Base-by-base conservation (phyloP, 2,329 filamentous ascomycete genomes). In the Alternaria gaisen region DNA sequence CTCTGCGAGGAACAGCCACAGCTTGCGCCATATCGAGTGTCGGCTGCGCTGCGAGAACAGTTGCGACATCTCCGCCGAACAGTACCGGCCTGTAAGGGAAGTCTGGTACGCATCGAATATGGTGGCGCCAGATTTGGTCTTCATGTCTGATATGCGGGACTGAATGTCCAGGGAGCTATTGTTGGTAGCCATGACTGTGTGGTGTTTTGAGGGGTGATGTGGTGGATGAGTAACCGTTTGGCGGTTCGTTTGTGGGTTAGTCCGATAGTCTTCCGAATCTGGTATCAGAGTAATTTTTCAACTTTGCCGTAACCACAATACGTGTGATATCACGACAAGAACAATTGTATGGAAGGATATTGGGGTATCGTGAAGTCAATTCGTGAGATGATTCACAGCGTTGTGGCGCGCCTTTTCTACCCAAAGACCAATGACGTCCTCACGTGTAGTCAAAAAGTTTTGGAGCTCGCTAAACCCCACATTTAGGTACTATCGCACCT, bases 1-100 rank as follows among this genome's bases (percentile, higher is more conserved):
- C 83, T 97, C 90, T 24, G 93, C 93, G 11, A 97, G 90, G 80
- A 86, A 89, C 44, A 94, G 83, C 94, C 94, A 97, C 18, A 97
- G 87, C 77, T 91, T 86, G 66, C 93, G 88, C 93, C 93, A 96
- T 56, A 88, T 93, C 42, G 87, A 89, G 78, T 89, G 88, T 30
- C 93, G 86, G 55, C 88, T 90, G 43, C 92, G 87, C 60, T 90
- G 87, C 69, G 89, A 90, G 84, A 97, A 97, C 63, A 97, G 87
- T 66, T 86, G 85, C 71, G 89, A 78, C 77, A 80, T 80, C 64
- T 77, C 76, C 52, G 78, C 76, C 68, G 83, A 91, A 80, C 88
- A 89, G 83, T 95, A 95, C 71, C 92, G 72, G n/a, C 68, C 65
- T 3, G 69, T 71, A 30, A 72, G 65, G 55, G 70, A 71, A 28